These are phyloP conservation scores for Penstemon newberryi DNA, from an alignment of 257 asterid genomes.

Conservation along the genomic window DNA sequence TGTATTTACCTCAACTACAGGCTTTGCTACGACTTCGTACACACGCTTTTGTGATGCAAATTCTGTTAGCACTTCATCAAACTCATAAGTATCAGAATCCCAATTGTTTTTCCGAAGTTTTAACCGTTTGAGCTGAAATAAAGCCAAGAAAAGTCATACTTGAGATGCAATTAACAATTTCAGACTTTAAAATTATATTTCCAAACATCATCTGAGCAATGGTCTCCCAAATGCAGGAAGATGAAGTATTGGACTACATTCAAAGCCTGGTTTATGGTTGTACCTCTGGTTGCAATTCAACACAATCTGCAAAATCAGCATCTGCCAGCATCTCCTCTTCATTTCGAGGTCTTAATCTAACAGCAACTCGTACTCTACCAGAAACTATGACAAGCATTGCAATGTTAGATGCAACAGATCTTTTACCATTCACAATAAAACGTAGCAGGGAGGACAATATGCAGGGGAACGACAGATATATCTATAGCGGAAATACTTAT, in stretches of 20 bases:
- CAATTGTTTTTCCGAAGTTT: constrained; percentile 84
- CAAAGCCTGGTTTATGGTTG: constrained; percentile 1
- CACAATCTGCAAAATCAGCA: constrained; percentile 89
- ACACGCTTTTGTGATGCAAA: constrained; percentile 88
- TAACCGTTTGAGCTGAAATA: constrained; percentile 72
- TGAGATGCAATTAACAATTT: constrained; percentile 1
- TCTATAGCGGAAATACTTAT: background rate
- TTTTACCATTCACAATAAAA: constrained; percentile 3
- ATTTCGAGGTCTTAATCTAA: constrained; percentile 80
- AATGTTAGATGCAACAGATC: constrained; percentile 16
- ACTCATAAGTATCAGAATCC: constrained; percentile 90
- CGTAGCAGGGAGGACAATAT: background rate
- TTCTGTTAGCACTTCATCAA: constrained; percentile 85
- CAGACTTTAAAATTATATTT: background rate
- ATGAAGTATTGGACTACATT: background rate
- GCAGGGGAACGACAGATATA: background rate
- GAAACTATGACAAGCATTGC: constrained; percentile 44
- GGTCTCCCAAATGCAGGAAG: background rate
- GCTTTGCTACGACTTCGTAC: constrained; percentile 93
- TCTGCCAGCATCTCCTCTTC: constrained; percentile 78
- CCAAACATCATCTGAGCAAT: constrained; percentile 7
- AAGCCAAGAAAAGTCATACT: constrained; percentile 16
- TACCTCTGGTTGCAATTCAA: constrained; percentile 96
- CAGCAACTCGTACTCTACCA: constrained; percentile 87
- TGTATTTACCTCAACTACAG: constrained; percentile 79